phyloP scores from a whole-genome alignment of 2,329 filamentous ascomycete species.

The Fusarium vanettenii region DNA sequence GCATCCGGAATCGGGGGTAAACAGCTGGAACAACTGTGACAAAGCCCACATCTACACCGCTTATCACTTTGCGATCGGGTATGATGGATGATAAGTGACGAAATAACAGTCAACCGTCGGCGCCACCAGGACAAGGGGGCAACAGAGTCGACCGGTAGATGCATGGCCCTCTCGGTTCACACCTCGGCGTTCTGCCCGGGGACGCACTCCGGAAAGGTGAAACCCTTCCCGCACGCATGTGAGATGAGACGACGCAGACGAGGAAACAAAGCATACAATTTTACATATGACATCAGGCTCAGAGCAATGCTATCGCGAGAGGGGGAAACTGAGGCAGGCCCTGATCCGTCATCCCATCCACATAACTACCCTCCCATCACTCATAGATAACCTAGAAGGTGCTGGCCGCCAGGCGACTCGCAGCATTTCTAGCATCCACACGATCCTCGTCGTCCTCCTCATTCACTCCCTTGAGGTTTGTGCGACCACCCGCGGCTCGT shows the following conservation, averaged over 20 bases:
- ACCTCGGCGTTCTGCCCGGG: conserved; percentile 31
- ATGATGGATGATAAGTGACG: conserved; percentile 24
- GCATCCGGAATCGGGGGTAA: conserved; percentile 3
- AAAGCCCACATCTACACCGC: conserved; percentile 16
- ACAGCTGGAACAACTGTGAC: background rate
- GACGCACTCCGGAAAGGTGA: background rate
- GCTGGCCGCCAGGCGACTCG: conserved; percentile 91
- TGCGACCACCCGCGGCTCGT: conserved; percentile 53
- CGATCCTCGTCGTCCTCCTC: conserved; percentile 94
- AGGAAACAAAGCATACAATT: conserved; percentile 28
- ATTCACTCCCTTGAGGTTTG: conserved; percentile 67
- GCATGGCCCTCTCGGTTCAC: conserved; percentile 14
- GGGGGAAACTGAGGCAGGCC: conserved; percentile 33
- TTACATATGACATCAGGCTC: conserved; percentile 39
- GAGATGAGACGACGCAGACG: background rate
- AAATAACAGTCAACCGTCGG: conserved; percentile 1
- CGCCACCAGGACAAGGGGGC: conserved; percentile 11
- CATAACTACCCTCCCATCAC: conserved; percentile 26
- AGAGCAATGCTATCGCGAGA: conserved; percentile 41
- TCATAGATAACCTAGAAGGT: conserved; percentile 73
- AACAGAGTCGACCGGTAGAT: conserved; percentile 14
- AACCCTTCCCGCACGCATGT: conserved; percentile 11
- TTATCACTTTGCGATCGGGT: conserved; percentile 26
- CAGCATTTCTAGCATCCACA: conserved; percentile 94
- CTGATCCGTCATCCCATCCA: conserved; percentile 31